Evolutionary conservation across 768 basidiomycete genomes (phyloP).

Genomic region (Mycena olivaceomarginata): DNA sequence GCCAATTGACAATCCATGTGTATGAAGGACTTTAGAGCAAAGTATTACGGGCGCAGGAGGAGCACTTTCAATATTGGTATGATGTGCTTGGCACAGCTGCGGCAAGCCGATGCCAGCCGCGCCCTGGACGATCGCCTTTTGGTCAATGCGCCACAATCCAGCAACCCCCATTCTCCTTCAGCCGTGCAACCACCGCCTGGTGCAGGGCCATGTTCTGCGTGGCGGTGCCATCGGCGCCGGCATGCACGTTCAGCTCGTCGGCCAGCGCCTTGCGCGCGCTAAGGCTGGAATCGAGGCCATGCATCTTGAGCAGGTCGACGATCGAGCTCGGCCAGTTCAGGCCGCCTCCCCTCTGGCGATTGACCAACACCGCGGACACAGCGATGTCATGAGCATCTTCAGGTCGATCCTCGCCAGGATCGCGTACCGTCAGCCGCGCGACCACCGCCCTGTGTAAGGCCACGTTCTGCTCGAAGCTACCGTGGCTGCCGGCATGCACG

Average conservation of each 20-base stretch:
- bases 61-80: conserved; percentile 9
- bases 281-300: conserved; percentile 6
- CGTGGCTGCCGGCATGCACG: conserved; percentile 7
- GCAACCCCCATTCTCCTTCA: neutral
- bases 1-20: neutral
- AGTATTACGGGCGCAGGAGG: conserved; percentile 7
- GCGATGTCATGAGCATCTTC: conserved; percentile 10
- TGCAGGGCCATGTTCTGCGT: conserved; percentile 4
- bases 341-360: neutral
- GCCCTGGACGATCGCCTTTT: neutral
- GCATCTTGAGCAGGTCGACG: conserved; percentile 13
- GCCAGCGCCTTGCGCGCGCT: conserved; percentile 5
- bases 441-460: conserved; percentile 9
- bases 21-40: conserved; percentile 5
- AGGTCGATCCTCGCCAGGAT: neutral
- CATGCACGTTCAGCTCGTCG: conserved; percentile 3
- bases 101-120: conserved; percentile 10
- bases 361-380: conserved; percentile 10
- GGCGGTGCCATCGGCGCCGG: conserved; percentile 8
- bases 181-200: neutral
- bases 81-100: conserved; percentile 10
- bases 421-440: conserved; percentile 7
- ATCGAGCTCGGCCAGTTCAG: conserved; percentile 9
- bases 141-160: neutral
- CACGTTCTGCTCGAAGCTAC: conserved; percentile 11